A percentile compares a stretch with the other conserved stretches of the same genome.
These are phyloP conservation scores for Deuterostichococcus epilithicus DNA, from an alignment of 139 green algal species.

Conservation along the genomic window DNA sequence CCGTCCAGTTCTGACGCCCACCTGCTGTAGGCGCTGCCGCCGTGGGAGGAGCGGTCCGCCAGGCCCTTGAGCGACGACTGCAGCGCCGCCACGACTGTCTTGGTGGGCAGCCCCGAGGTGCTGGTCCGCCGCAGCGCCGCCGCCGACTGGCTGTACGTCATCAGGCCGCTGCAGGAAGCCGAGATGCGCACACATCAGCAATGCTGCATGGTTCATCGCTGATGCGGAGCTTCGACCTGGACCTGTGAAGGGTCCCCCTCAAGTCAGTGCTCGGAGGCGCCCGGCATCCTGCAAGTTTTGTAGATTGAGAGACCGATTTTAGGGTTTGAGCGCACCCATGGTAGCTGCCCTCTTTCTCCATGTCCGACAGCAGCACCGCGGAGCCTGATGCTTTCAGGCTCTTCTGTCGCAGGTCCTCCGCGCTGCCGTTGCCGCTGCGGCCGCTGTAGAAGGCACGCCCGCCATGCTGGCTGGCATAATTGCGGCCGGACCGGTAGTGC, in stretches of 20 bases:
- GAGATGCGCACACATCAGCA: not conserved
- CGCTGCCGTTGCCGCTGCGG: not conserved
- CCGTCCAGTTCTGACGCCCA: too few species aligned
- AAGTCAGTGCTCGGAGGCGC: too few species aligned
- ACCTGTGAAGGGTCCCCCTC: too few species aligned
- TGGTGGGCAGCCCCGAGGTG: not conserved
- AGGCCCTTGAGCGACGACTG: not conserved
- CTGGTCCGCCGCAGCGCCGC: not conserved
- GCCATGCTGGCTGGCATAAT: not conserved
- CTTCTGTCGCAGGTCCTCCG: not conserved
- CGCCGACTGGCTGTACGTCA: not conserved
- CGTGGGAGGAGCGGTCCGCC: not conserved
- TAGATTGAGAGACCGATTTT: too few species aligned
- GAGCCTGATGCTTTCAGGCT: slow-evolving; percentile 4
- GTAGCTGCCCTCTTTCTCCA: slow-evolving; percentile 3
- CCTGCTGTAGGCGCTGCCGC: not conserved
- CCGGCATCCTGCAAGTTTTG: too few species aligned
- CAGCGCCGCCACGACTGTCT: not conserved
- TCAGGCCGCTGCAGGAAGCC: not conserved
- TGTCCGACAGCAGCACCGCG: slow-evolving; percentile 9
- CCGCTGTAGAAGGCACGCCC: not conserved
- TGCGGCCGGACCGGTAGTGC: slow-evolving; percentile 12
- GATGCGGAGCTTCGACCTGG: too few species aligned
- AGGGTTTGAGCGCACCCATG: not conserved
- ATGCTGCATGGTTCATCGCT: too few species aligned